These are phyloP conservation scores for Neopestalotiopsis sp. DNA, from an alignment of 2,329 filamentous ascomycete species.

Conservation along the genomic window DNA sequence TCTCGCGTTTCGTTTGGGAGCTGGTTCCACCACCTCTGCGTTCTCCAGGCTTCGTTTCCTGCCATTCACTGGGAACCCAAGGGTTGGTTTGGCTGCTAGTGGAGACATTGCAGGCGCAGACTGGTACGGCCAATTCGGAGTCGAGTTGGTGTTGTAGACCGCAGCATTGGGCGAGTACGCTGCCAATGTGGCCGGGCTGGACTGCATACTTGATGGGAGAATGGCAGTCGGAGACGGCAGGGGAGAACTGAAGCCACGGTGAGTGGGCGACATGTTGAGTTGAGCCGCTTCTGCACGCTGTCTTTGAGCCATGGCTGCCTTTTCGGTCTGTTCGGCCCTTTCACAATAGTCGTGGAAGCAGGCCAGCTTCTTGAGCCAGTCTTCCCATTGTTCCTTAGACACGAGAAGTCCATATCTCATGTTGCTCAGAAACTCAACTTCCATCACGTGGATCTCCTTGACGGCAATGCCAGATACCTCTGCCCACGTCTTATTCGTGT, in stretches of 20 bases:
- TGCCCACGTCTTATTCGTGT: conserved; percentile 99
- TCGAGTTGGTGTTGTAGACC: conserved; percentile 30
- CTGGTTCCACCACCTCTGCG: conserved; percentile 55
- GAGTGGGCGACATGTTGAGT: conserved; percentile 46
- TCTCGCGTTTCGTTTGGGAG: conserved; percentile 55
- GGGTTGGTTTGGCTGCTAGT: conserved; percentile 51
- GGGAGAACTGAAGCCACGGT: conserved; percentile 49
- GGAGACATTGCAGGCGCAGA: conserved; percentile 52
- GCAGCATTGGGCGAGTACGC: conserved; percentile 48
- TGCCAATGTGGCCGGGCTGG: conserved; percentile 41
- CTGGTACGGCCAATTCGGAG: conserved; percentile 47
- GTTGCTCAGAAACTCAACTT: conserved; percentile 99
- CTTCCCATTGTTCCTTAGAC: conserved; percentile 83
- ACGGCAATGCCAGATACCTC: conserved; percentile 95
- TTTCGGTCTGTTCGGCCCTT: conserved; percentile 57
- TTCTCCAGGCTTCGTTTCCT: conserved; percentile 60
- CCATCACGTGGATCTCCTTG: conserved; percentile 97
- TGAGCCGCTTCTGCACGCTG: conserved; percentile 37
- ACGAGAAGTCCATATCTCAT: conserved; percentile 94
- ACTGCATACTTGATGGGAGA: conserved; percentile 38
- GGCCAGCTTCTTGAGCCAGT: conserved; percentile 83
- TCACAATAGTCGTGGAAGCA: conserved; percentile 87
- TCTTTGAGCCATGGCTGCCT: conserved; percentile 26
- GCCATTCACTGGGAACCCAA: conserved; percentile 41
- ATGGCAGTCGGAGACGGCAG: conserved; percentile 54